phyloP scores from a whole-genome alignment of 2,329 filamentous ascomycete genomes.

The Trichophyton verrucosum region DNA sequence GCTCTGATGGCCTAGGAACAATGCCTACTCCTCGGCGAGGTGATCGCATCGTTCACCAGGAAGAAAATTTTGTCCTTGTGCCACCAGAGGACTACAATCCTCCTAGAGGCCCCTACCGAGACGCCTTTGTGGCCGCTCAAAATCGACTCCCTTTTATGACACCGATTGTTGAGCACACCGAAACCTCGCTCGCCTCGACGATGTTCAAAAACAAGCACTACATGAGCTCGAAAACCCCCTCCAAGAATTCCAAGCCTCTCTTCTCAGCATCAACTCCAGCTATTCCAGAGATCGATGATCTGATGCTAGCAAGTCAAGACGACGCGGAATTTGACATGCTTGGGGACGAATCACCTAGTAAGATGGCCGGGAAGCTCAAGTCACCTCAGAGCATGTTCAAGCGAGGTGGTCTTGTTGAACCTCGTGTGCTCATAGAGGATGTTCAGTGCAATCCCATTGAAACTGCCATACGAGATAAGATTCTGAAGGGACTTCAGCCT shows the following conservation, averaged over 20 bases:
- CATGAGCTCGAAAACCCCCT: constrained; percentile 64
- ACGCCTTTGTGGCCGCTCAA: constrained; percentile 67
- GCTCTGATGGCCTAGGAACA: neutral
- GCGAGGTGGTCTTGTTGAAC: neutral
- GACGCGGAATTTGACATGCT: constrained; percentile 30
- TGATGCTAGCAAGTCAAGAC: constrained; percentile 43
- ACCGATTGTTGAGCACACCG: constrained; percentile 89
- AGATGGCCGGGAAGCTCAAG: constrained; percentile 26
- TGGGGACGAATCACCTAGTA: constrained; percentile 28
- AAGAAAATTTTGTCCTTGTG: constrained; percentile 53
- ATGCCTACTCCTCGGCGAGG: neutral
- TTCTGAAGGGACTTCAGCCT: constrained; percentile 62
- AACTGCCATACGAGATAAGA: constrained; percentile 57
- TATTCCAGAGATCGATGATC: constrained; percentile 31
- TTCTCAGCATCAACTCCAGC: constrained; percentile 17
- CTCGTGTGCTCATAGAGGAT: constrained; percentile 56
- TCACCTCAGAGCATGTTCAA: constrained; percentile 13
- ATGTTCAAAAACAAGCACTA: constrained; percentile 46
- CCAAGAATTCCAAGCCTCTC: constrained; percentile 37
- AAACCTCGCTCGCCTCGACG: constrained; percentile 62
- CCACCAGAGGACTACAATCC: constrained; percentile 79
- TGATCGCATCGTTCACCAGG: neutral
- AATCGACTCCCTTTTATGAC: constrained; percentile 97
- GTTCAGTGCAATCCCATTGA: constrained; percentile 81
- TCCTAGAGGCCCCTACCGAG: constrained; percentile 65